These are phyloP conservation scores for Blastocystis sp. DNA, from an alignment of 352 stramenopile species.

Conservation along the genomic window DNA sequence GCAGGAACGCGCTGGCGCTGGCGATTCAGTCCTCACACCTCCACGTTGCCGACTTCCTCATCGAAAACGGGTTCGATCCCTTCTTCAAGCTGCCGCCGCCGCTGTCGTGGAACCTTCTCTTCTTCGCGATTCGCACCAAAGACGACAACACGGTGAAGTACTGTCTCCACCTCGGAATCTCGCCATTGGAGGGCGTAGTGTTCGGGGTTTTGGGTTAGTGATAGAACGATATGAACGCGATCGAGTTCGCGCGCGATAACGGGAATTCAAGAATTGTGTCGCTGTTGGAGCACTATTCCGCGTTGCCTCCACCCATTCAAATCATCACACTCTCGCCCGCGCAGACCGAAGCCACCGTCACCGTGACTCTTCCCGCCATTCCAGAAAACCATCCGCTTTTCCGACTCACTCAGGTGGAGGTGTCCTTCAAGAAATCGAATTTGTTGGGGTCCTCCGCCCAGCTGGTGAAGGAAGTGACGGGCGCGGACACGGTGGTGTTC, in stretches of 20 bases:
- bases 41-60: neutral
- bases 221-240: neutral
- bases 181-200: neutral
- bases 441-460: conserved; percentile 1
- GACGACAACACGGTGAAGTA: conserved; percentile 11
- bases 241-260: conserved; percentile 1
- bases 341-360: neutral
- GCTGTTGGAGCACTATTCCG: conserved; percentile 14
- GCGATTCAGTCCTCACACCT: conserved; percentile 1
- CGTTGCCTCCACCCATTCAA: neutral
- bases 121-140: neutral
- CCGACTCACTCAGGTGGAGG: neutral
- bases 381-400: neutral
- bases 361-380: neutral
- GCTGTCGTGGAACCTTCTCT: conserved; percentile 10
- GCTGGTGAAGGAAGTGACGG: neutral
- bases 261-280: neutral
- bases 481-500: neutral
- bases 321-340: neutral
- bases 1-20: conserved; percentile 9
- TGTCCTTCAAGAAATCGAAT: neutral
- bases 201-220: neutral
- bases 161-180: conserved; percentile 21
- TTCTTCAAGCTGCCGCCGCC: neutral
- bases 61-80: conserved; percentile 11